Conservation (phyloP, 805 yeast species). For the Grigorovia transvaalensis region DNA sequence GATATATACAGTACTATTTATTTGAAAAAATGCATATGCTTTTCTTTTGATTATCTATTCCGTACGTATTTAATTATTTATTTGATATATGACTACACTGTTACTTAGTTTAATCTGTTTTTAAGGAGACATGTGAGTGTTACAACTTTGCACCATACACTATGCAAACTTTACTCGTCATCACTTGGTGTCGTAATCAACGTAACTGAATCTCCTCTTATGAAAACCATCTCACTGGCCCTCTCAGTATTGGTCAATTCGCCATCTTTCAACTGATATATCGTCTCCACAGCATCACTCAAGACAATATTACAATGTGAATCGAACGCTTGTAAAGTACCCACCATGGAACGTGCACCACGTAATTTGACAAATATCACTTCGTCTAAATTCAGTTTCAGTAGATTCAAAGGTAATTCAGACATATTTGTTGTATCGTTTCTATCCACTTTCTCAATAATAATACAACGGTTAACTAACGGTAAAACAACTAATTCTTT, state of each 20-base stretch:
- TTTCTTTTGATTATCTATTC: too few species aligned
- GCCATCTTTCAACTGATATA: slow-evolving; percentile 47
- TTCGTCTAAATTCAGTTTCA: slow-evolving; percentile 81
- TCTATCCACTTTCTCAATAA: background rate
- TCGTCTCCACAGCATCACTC: slow-evolving; percentile 83
- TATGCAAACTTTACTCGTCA: slow-evolving; percentile 1
- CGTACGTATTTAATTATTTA: background rate
- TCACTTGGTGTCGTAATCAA: slow-evolving; percentile 49
- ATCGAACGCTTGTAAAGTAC: slow-evolving; percentile 86
- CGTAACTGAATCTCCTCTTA: slow-evolving; percentile 96
- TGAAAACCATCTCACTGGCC: slow-evolving; percentile 79
- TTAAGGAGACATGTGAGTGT: background rate
- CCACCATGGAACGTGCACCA: slow-evolving; percentile 87
- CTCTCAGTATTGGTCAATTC: slow-evolving; percentile 38
- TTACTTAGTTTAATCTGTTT: background rate
- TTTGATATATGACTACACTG: background rate
- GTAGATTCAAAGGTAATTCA: slow-evolving; percentile 79
- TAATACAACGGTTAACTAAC: too few species aligned
- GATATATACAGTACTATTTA: background rate
- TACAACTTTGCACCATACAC: background rate
- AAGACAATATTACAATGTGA: slow-evolving; percentile 93
- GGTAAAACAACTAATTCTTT: too few species aligned
- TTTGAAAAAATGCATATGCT: background rate
- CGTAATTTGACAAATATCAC: slow-evolving; percentile 77
- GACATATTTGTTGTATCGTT: slow-evolving; percentile 5